Conservation (phyloP, 305 asterid genomes). For the Plantago lanceolata region DNA sequence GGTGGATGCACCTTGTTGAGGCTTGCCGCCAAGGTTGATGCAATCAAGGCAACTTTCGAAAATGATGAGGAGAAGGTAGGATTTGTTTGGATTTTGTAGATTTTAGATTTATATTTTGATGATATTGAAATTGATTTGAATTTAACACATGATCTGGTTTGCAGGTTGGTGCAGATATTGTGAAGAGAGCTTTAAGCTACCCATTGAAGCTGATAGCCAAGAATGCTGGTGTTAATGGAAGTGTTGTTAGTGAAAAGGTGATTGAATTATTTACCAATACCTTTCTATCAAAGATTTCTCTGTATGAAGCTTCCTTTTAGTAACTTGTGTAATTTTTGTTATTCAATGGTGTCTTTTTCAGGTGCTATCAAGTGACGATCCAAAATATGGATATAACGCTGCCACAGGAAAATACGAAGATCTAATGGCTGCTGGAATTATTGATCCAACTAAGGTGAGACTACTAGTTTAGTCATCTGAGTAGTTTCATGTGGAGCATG, state of each 20-base stretch:
- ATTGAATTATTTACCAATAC: constrained; percentile 2
- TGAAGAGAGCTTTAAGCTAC: constrained; percentile 86
- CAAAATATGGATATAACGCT: constrained; percentile 81
- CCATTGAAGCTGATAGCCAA: constrained; percentile 95
- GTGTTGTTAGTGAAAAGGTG: constrained; percentile 97
- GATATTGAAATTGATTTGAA: background rate
- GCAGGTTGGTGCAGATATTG: constrained; percentile 97
- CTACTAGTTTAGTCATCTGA: background rate
- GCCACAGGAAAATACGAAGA: constrained; percentile 90
- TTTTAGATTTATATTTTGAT: constrained; percentile 1
- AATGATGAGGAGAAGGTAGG: constrained; percentile 86
- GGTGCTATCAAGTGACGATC: constrained; percentile 79
- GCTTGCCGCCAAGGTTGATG: constrained; percentile 87
- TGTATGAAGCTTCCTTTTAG: background rate
- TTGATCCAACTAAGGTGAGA: constrained; percentile 87
- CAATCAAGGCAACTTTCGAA: constrained; percentile 69
- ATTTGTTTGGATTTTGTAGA: background rate
- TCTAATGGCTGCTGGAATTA: constrained; percentile 90
- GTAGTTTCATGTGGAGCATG: background rate
- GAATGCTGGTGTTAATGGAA: constrained; percentile 95
- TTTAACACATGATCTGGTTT: background rate
- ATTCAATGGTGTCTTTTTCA: constrained; percentile 16
- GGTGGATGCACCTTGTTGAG: constrained; percentile 93
- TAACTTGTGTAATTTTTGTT: background rate
- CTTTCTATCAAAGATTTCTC: background rate